Evolutionary conservation across 371 early-diverging fungal genomes (phyloP), one percentile per base, ranked within the genome.

Genomic region (Mucor indicus): DNA sequence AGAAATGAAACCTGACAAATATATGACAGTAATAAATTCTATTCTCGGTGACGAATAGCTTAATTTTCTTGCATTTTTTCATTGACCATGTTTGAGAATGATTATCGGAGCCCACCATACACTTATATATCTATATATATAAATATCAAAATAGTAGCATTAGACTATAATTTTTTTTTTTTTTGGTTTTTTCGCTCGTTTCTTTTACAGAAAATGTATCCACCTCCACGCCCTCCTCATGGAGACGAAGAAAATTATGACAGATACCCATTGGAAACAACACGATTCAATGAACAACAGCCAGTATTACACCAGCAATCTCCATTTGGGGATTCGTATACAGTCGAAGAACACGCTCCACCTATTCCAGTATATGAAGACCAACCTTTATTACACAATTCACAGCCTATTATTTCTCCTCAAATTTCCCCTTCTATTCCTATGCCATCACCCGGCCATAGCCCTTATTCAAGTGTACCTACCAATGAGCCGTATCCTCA

Each of bases 251-350:
- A 45, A 33, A 62, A 58, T 17, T 48, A 53, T 48, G 71, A 75
- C 27, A 59, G 69, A 48, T 75, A 67, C 39, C 69, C 72, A 35
- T 56, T 75, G 53, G 56, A 67, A 16, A 66, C 70, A n/a, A 74
- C 71, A 4, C 62, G 57, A 4, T 75, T 67, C 38, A 43, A 60
- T 2, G 60, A 69, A 13, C 72, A 62, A 40, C 56, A 42, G n/a
- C 49, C 62, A 25, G 63, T 61, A 16, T 35, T 65, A 10, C n/a
- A n/a, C n/a, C n/a, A n/a, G n/a, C 53, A 49, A 8, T 64, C 69
- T 3, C 76, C 76, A 3, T 75, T 71, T 53, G 58, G 48, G 11
- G 72, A 71, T 44, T 66, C 64, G 25, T 67, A 60, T 59, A 50
- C 53, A 27, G 58, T 24, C 0, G 54, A 53, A 27, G 25, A 46